These are phyloP conservation scores for Dothistroma pini DNA, from an alignment of 2,329 filamentous ascomycete species.

Conservation along the genomic window DNA sequence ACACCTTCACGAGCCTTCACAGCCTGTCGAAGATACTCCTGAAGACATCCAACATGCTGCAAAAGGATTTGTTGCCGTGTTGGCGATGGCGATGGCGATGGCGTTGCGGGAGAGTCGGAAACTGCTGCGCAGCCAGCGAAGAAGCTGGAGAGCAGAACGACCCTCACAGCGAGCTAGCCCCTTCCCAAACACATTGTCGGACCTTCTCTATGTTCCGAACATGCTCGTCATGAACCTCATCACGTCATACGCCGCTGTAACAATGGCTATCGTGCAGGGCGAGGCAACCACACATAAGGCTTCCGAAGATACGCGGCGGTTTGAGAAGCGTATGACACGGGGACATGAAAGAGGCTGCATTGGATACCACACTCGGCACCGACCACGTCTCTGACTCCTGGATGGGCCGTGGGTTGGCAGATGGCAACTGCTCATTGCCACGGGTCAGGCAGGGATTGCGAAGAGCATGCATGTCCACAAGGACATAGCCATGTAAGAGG, in stretches of 20 bases:
- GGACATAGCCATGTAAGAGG: too few relatives aligned
- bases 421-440: too few relatives aligned
- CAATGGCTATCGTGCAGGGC: neutral
- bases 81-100: neutral
- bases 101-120: neutral
- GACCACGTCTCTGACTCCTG: too few relatives aligned
- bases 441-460: too few relatives aligned
- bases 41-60: neutral
- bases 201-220: neutral
- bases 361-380: too few relatives aligned
- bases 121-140: neutral
- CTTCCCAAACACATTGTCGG: neutral
- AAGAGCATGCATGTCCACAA: too few relatives aligned
- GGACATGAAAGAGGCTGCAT: too few relatives aligned
- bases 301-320: too few relatives aligned
- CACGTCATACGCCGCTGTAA: neutral
- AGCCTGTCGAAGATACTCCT: neutral
- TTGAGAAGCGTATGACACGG: too few relatives aligned
- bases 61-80: neutral
- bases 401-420: too few relatives aligned
- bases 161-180: neutral
- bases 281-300: too few relatives aligned
- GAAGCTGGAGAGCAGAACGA: neutral
- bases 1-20: neutral
- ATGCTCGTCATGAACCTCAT: neutral